These are phyloP conservation scores for Elsinoe arachidis DNA, from an alignment of 2,329 filamentous ascomycete genomes.

Conservation along the genomic window DNA sequence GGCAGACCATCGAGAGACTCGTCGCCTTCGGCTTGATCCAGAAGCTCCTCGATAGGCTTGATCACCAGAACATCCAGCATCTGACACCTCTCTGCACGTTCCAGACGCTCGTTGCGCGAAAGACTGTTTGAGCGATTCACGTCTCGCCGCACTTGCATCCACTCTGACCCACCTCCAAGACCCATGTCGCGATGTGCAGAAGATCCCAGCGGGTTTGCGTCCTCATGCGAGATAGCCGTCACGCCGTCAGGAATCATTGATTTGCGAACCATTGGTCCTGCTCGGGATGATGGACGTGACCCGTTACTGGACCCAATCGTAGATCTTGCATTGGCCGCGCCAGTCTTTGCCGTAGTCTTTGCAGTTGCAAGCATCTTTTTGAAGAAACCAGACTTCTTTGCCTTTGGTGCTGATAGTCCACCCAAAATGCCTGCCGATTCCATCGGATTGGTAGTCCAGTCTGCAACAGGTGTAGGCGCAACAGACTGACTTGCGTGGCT, in stretches of 20 bases:
- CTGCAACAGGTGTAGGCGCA: constrained; percentile 57
- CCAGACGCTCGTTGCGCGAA: constrained; percentile 76
- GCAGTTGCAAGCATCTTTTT: constrained; percentile 91
- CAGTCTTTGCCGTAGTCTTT: constrained; percentile 64
- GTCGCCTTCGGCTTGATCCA: constrained; percentile 77
- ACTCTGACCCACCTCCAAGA: constrained; percentile 59
- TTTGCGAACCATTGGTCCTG: constrained; percentile 41
- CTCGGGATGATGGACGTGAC: constrained; percentile 26
- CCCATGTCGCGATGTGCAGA: constrained; percentile 60
- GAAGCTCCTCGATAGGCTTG: constrained; percentile 80
- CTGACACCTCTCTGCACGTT: constrained; percentile 80
- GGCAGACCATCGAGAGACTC: constrained; percentile 79
- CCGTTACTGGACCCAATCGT: constrained; percentile 59
- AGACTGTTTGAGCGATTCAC: constrained; percentile 92
- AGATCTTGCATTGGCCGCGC: constrained; percentile 78
- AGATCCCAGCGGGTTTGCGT: constrained; percentile 20
- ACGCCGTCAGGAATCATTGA: constrained; percentile 39
- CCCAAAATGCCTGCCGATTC: constrained; percentile 64
- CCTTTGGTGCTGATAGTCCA: constrained; percentile 65
- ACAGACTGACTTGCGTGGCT: constrained; percentile 60
- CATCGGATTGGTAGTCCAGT: constrained; percentile 49
- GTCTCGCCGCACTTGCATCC: constrained; percentile 95
- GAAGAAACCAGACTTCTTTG: constrained; percentile 75
- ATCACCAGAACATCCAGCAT: constrained; percentile 89
- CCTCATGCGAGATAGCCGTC: constrained; percentile 47